These are phyloP conservation scores for Starmera amethionina DNA, from an alignment of 805 yeast genomes.

Conservation along the genomic window DNA sequence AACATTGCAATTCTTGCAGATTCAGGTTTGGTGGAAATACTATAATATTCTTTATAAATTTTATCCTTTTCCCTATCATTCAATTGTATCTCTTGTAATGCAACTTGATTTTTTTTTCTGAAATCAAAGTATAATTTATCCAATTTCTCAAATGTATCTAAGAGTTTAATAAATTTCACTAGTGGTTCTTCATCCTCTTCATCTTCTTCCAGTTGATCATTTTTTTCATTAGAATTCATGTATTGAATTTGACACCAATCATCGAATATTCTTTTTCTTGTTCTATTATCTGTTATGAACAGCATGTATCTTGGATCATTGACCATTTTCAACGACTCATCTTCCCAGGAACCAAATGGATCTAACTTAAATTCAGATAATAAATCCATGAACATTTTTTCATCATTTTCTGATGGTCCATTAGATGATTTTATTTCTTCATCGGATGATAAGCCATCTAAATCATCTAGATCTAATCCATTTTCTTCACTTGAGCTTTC, in stretches of 20 bases:
- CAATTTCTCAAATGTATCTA: conserved; percentile 17
- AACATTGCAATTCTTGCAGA: conserved; percentile 11
- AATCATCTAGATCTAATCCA: conserved; percentile 12
- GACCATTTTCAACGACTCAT: conserved; percentile 29
- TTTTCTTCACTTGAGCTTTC: conserved; percentile 14
- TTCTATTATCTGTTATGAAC: conserved; percentile 21
- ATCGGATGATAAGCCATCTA: conserved; percentile 10
- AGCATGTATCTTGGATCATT: conserved; percentile 31
- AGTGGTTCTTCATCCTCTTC: conserved; percentile 7
- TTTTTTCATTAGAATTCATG: conserved; percentile 2
- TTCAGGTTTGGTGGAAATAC: conserved; percentile 8
- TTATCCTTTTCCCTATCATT: conserved; percentile 28
- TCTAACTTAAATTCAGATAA: conserved; percentile 25
- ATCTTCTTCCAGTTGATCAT: neutral
- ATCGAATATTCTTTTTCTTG: conserved; percentile 31
- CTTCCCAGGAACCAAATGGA: conserved; percentile 39
- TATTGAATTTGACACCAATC: conserved; percentile 29
- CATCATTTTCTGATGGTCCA: conserved; percentile 2
- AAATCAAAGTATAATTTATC: conserved; percentile 29
- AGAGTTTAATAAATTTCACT: conserved; percentile 18
- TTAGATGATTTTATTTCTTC: conserved; percentile 5
- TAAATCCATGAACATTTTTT: conserved; percentile 22
- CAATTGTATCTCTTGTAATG: conserved; percentile 16
- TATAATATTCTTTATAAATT: conserved; percentile 24
- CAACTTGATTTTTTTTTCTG: conserved; percentile 23